Evolutionary conservation across 495 filamentous ascomycete species (phyloP).

Genomic region (Lasiosphaeria ovina): DNA sequence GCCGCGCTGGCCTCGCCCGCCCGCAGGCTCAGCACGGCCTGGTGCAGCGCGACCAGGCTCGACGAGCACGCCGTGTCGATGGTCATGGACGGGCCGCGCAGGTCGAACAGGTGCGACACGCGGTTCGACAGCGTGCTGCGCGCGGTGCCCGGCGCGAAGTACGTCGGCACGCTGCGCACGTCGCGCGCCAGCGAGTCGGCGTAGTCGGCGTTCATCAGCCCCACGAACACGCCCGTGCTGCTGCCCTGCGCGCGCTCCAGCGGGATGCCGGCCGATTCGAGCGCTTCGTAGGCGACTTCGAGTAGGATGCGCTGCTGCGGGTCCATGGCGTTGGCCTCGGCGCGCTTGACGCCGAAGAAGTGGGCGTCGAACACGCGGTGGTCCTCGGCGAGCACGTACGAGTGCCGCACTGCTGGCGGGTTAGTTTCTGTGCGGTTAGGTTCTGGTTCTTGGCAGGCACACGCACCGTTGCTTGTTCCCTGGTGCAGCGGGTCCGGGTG

Average conservation of each 20-base stretch:
- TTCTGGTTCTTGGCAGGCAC: conserved; percentile 26
- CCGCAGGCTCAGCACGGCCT: conserved; percentile 50
- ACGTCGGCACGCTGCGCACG: conserved; percentile 27
- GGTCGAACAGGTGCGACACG: conserved; percentile 50
- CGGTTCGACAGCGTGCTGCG: conserved; percentile 53
- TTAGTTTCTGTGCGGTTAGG: too few species aligned
- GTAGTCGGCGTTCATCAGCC: conserved; percentile 44
- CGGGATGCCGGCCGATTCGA: conserved; percentile 57
- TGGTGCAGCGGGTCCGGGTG: conserved; percentile 42
- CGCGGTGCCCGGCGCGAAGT: conserved; percentile 29
- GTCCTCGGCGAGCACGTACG: conserved; percentile 56
- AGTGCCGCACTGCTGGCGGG: conserved; percentile 21
- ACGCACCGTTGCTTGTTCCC: neutral
- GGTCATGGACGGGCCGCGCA: conserved; percentile 37
- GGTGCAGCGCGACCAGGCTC: conserved; percentile 51
- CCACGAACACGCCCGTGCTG: conserved; percentile 50
- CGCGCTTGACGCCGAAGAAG: conserved; percentile 52
- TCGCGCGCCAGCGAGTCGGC: conserved; percentile 55
- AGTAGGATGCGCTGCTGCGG: conserved; percentile 53
- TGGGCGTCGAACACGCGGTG: conserved; percentile 43
- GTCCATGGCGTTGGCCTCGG: conserved; percentile 50
- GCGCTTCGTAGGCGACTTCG: conserved; percentile 49
- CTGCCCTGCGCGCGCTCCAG: conserved; percentile 6
- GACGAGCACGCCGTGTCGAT: conserved; percentile 57
- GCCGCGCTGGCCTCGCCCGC: conserved; percentile 37